phyloP scores from a whole-genome alignment of 2,329 filamentous ascomycete species.

The Phoma sp. region DNA sequence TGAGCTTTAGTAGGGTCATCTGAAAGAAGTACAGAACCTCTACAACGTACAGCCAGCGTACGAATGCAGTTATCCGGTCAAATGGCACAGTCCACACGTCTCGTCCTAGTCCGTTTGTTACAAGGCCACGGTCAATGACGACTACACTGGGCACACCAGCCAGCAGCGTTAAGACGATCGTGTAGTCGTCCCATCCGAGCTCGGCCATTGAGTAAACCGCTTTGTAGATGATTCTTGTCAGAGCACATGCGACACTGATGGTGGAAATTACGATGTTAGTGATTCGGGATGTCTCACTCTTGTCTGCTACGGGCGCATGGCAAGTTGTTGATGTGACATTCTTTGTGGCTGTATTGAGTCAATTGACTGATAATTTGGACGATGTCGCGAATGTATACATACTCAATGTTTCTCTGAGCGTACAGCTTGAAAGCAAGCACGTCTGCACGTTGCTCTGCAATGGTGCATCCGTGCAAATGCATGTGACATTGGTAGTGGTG shows the following conservation, averaged over 20 bases:
- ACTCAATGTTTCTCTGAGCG: constrained; percentile 27
- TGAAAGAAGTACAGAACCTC: constrained; percentile 46
- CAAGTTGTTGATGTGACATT: constrained; percentile 53
- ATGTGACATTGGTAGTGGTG: constrained; percentile 19
- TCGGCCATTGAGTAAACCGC: constrained; percentile 42
- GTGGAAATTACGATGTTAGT: constrained; percentile 46
- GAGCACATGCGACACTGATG: constrained; percentile 44
- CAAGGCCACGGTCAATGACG: constrained; percentile 29
- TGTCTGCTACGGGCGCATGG: constrained; percentile 48
- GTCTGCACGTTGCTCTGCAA: constrained; percentile 20
- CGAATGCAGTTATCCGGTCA: constrained; percentile 54
- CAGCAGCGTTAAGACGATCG: constrained; percentile 30
- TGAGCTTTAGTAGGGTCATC: constrained; percentile 36
- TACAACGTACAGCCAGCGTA: constrained; percentile 41
- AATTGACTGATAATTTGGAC: no score
- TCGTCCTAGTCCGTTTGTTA: constrained; percentile 54
- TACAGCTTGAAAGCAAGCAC: constrained; percentile 26
- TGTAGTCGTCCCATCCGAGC: constrained; percentile 52
- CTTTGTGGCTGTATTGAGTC: constrained; percentile 47
- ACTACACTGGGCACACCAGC: constrained; percentile 35
- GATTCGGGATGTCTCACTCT: constrained; percentile 39
- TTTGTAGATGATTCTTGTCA: constrained; percentile 50
- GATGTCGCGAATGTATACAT: no score
- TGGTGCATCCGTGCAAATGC: constrained; percentile 25
- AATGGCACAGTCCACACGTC: constrained; percentile 61